Percentiles rank a stretch among this genome's conserved stretches.
Evolutionary conservation across 2,329 filamentous ascomycete species (phyloP).

Genomic region (Venturia effusa): DNA sequence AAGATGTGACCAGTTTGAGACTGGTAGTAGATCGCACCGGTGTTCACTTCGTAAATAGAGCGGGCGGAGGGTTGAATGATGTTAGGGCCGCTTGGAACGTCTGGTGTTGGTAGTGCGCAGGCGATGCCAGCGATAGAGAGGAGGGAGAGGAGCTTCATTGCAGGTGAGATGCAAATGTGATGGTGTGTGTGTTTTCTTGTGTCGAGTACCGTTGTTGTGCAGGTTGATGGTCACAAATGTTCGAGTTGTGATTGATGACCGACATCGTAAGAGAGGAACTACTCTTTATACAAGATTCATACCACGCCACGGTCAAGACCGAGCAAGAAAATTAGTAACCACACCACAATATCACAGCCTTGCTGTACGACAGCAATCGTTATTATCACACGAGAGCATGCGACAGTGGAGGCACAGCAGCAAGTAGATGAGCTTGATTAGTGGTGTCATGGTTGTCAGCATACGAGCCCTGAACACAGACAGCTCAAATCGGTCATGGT

Average conservation of each 20-base stretch:
- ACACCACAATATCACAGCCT: not conserved
- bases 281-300: not conserved
- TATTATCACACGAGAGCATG: not conserved
- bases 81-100: not conserved
- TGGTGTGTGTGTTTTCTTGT: not conserved
- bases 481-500: not conserved
- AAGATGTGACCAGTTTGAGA: not conserved
- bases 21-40: not conserved
- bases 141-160: not conserved
- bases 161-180: not conserved
- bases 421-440: not conserved
- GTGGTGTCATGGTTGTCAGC: not conserved
- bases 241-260: not conserved
- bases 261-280: not conserved
- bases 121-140: not conserved
- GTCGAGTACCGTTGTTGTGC: not conserved
- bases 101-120: not conserved
- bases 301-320: not conserved
- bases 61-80: not conserved
- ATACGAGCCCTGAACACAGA: not conserved
- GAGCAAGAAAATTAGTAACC: not conserved
- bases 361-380: not conserved
- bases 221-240: not conserved
- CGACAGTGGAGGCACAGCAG: not conserved
- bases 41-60: not conserved